phyloP scores from a whole-genome alignment of 2,329 filamentous ascomycete species.

The Diaporthe aspalathi region DNA sequence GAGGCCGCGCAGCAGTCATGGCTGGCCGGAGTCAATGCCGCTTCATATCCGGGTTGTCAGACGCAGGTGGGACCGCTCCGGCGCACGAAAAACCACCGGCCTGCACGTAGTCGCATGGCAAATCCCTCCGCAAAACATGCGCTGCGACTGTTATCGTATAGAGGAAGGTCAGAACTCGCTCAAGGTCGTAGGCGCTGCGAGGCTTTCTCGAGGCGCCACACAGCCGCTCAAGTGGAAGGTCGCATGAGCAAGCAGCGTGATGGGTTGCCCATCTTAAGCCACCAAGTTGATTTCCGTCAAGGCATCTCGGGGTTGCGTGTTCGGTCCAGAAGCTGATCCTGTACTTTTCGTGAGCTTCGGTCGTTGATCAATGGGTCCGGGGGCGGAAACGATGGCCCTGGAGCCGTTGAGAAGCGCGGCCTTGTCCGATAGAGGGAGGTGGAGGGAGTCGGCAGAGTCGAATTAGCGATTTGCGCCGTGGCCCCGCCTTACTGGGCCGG shows the following conservation, averaged over 20 bases:
- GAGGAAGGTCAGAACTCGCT: neutral
- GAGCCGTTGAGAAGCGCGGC: conserved; percentile 22
- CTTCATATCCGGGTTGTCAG: conserved; percentile 5
- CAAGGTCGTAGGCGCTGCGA: neutral
- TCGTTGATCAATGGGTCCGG: conserved; percentile 32
- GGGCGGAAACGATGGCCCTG: conserved; percentile 17
- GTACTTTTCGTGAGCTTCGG: conserved; percentile 15
- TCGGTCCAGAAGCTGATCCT: neutral
- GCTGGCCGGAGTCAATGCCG: conserved; percentile 6
- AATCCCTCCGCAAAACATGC: neutral
- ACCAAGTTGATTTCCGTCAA: neutral
- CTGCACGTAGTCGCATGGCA: conserved; percentile 11
- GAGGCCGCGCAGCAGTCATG: neutral
- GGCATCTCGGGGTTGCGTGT: neutral
- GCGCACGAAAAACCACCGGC: conserved; percentile 3
- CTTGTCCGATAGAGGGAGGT: conserved; percentile 19
- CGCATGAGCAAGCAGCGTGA: neutral
- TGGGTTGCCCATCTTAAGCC: neutral
- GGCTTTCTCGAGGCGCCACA: conserved; percentile 3
- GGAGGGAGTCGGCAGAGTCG: conserved; percentile 1
- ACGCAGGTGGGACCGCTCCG: conserved; percentile 23
- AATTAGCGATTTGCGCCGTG: neutral
- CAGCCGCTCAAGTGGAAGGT: neutral
- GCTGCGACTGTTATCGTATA: neutral
- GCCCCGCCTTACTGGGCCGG: neutral